phyloP scores from a whole-genome alignment of 2,329 filamentous ascomycete genomes.

The Cercospora nicotianae region DNA sequence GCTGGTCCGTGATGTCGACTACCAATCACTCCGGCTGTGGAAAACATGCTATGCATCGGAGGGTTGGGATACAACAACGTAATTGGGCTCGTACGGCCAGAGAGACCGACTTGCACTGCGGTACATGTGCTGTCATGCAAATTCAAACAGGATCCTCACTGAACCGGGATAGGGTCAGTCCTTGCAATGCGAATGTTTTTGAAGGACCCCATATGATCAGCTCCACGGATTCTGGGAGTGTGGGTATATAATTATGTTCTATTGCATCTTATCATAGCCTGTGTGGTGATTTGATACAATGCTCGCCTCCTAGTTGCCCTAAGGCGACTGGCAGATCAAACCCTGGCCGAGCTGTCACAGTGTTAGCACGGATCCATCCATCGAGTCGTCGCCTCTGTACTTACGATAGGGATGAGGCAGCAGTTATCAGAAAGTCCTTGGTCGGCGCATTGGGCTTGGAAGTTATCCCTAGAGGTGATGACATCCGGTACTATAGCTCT shows the following conservation, averaged over 20 bases:
- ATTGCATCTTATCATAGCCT: background rate
- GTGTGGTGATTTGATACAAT: background rate
- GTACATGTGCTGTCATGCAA: too few relatives aligned
- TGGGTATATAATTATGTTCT: background rate
- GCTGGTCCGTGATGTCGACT: too few relatives aligned
- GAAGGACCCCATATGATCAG: background rate
- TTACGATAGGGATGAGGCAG: slow-evolving; percentile 7
- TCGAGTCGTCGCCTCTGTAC: background rate
- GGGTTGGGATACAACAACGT: too few relatives aligned
- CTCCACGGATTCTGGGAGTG: background rate
- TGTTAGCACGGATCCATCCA: background rate
- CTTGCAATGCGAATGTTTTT: too few relatives aligned
- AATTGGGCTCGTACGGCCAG: too few relatives aligned
- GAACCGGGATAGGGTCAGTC: too few relatives aligned
- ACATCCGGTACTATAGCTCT: background rate
- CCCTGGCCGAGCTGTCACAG: slow-evolving; percentile 7
- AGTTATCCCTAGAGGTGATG: slow-evolving; percentile 6
- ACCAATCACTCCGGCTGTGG: too few relatives aligned
- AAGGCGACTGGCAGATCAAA: slow-evolving; percentile 6
- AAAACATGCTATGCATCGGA: too few relatives aligned
- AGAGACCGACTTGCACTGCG: too few relatives aligned
- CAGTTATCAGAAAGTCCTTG: slow-evolving; percentile 3
- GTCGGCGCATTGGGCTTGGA: background rate
- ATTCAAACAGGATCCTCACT: too few relatives aligned
- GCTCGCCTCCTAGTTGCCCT: background rate